Base-by-base conservation (phyloP, 2,329 filamentous ascomycete genomes). In the Nemania serpens region DNA sequence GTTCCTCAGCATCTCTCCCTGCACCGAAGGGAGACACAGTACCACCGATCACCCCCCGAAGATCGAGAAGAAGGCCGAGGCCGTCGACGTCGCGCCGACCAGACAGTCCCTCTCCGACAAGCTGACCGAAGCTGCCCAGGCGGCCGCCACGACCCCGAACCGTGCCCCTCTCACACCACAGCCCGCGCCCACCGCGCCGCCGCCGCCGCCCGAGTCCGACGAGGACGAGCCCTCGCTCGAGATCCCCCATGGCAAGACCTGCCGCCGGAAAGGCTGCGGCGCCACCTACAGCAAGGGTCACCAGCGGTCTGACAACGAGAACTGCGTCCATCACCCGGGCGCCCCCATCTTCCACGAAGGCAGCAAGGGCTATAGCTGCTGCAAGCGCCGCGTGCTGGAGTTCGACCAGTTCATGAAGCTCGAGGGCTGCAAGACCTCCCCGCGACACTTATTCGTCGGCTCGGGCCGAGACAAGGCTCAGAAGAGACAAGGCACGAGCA, bases 361-460 rank as follows among this genome's bases (percentile, higher is more conserved):
- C 37, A 96, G 91, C 79, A 99, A 99, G 81, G 95, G 95, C 1
- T 99, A 95, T 83, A 93, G 88, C 61, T 99, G 95, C 81, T 99
- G 95, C 80, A 98, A 98, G 84, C 84, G 92, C 70, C 85, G 93
- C 39, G 95, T 99, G 59, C 79, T 99, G 61, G 95, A 99, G 74
- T 99, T 99, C 76, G 93, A 99, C 75, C 90, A 98, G 76, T 99
- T 99, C 78, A 88, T 99, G 88, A 95, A 91, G 77, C 94, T 99
- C 61, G 88, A 91, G 69, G 95, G 95, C 1, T 99, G 95, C 78
- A 88, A 87, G 75, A 93, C 89, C 45, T 95, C 93, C 77, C 80
- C 82, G 45, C 82, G 84, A 62, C 95, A 99, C 80, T 77, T 97
- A 67, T 99, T 97, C 71, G 83, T 98, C 36, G 91, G 91, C 3